Evolutionary conservation across 768 basidiomycete genomes (phyloP).

Genomic region (Rhodotorula babjevae): DNA sequence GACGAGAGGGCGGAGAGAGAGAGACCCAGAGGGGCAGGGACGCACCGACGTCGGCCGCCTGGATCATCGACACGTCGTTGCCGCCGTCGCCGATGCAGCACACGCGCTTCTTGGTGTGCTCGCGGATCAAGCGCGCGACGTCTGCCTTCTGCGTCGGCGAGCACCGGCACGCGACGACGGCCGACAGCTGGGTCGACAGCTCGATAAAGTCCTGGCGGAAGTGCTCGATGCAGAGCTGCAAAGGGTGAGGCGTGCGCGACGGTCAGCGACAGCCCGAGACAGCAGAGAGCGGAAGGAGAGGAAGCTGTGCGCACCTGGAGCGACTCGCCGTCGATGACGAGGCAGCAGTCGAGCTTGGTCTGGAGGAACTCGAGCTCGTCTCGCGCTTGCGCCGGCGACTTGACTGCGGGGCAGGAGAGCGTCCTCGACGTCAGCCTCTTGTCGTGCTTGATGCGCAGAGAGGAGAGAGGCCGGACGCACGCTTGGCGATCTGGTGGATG

Average conservation of each 20-base stretch:
- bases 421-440: not conserved
- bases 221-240: conserved; percentile 77
- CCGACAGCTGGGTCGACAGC: conserved; percentile 89
- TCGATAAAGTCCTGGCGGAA: conserved; percentile 94
- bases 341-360: conserved; percentile 90
- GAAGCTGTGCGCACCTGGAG: conserved; percentile 47
- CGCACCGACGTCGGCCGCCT: conserved; percentile 95
- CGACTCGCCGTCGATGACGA: conserved; percentile 97
- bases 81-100: conserved; percentile 99
- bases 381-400: conserved; percentile 72
- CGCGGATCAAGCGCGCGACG: conserved; percentile 85
- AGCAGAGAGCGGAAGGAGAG: conserved; percentile 41
- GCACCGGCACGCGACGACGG: conserved; percentile 95
- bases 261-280: too few species aligned
- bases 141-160: conserved; percentile 99
- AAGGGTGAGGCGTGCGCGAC: not conserved
- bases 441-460: not conserved
- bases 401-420: conserved; percentile 56
- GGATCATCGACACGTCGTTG: conserved; percentile 99
- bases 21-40: conserved; percentile 38
- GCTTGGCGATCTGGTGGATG: conserved; percentile 90
- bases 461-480: conserved; percentile 52
- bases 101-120: conserved; percentile 85
- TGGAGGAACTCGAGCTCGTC: conserved; percentile 89
- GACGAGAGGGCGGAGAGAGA: not conserved